Evolutionary conservation across 805 yeast genomes (phyloP).

Genomic region (Osmozyma mogii): DNA sequence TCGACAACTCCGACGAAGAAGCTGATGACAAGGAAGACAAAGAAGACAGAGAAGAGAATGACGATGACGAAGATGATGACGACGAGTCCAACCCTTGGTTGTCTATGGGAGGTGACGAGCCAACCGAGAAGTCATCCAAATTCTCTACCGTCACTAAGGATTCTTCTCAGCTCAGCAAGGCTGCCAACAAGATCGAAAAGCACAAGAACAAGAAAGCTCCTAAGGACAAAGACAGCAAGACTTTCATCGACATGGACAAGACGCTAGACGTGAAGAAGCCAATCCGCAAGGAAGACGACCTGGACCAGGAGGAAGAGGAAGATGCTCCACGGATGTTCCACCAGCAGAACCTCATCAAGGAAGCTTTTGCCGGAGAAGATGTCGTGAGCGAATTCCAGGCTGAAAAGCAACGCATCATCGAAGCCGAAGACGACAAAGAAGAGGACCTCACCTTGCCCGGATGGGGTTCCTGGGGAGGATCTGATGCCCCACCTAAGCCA

Average conservation of each 20-base stretch:
- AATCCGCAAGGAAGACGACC: conserved; percentile 22
- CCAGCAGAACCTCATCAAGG: conserved; percentile 73
- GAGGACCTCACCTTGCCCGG: conserved; percentile 87
- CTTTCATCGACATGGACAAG: conserved; percentile 42
- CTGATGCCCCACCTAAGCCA: conserved; percentile 25
- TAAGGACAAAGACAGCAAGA: conserved; percentile 26
- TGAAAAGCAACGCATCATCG: conserved; percentile 61
- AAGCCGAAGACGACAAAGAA: conserved; percentile 81
- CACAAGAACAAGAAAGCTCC: conserved; percentile 25
- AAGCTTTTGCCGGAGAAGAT: conserved; percentile 97
- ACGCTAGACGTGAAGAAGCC: conserved; percentile 47
- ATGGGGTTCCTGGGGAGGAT: conserved; percentile 98
- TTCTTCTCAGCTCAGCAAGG: conserved; percentile 30
- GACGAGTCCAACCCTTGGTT: conserved; percentile 34
- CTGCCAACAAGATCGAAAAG: conserved; percentile 34
- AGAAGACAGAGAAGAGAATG: conserved; percentile 7
- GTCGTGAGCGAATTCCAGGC: conserved; percentile 72
- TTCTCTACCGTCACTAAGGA: conserved; percentile 24
- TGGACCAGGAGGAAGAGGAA: conserved; percentile 24
- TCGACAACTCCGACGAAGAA: conserved; percentile 8
- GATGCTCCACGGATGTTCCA: conserved; percentile 49
- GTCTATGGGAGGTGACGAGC: conserved; percentile 8
- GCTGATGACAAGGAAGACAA: conserved; percentile 4
- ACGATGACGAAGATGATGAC: conserved; percentile 4
- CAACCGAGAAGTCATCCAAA: conserved; percentile 24